Conservation (phyloP, 768 basidiomycete genomes). For the Imleria badia region DNA sequence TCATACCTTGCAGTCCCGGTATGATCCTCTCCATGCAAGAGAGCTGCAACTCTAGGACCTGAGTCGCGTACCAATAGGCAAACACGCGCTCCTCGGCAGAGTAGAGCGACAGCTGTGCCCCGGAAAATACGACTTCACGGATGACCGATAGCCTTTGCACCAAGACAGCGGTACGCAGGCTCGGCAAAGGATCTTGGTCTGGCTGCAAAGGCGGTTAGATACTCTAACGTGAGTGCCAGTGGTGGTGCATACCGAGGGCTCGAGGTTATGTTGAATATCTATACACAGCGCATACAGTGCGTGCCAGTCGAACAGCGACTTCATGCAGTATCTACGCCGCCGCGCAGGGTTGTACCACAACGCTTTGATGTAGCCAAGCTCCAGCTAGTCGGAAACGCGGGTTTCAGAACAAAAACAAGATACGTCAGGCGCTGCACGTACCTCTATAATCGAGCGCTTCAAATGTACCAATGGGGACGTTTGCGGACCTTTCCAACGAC, state of each 20-base stretch:
- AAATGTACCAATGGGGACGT: constrained; percentile 41
- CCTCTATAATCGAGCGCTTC: constrained; percentile 40
- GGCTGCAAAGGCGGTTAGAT: constrained; percentile 16
- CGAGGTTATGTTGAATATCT: constrained; percentile 19
- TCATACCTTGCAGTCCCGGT: constrained; percentile 39
- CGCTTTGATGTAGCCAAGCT: constrained; percentile 57
- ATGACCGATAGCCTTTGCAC: constrained; percentile 60
- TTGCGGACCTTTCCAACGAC: constrained; percentile 38
- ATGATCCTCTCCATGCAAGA: constrained; percentile 51
- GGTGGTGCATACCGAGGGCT: constrained; percentile 14
- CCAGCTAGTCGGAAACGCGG: constrained; percentile 41
- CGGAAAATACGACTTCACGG: constrained; percentile 69
- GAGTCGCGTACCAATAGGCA: constrained; percentile 72
- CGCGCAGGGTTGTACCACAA: constrained; percentile 70
- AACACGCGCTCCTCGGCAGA: constrained; percentile 64
- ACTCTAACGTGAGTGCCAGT: not conserved
- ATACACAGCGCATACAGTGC: constrained; percentile 50
- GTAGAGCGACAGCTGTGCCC: constrained; percentile 77
- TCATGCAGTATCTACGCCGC: constrained; percentile 62
- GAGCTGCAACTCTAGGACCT: constrained; percentile 58
- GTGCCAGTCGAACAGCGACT: constrained; percentile 67
- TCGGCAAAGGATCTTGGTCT: constrained; percentile 29
- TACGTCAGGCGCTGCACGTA: constrained; percentile 7
- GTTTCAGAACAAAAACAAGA: not conserved
- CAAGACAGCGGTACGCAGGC: constrained; percentile 38